phyloP scores from a whole-genome alignment of 2,329 filamentous ascomycete genomes.

The Stagonosporopsis vannaccii region DNA sequence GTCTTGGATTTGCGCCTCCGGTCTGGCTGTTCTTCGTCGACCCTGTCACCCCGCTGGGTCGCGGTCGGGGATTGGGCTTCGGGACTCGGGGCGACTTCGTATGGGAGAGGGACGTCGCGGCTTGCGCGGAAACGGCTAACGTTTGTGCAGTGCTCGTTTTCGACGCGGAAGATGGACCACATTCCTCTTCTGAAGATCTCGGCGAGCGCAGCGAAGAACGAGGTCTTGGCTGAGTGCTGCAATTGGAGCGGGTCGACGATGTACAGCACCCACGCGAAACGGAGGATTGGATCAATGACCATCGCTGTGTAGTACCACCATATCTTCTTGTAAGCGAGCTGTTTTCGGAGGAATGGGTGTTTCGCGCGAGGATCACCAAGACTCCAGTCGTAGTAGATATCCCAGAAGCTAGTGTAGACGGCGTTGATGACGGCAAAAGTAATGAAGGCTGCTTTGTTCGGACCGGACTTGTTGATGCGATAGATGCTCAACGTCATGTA shows the following conservation, averaged over 20 bases:
- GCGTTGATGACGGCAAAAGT: slow-evolving; percentile 82
- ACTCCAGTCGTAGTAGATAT: slow-evolving; percentile 95
- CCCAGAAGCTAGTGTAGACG: slow-evolving; percentile 88
- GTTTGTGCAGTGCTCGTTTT: slow-evolving; percentile 90
- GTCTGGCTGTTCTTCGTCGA: slow-evolving; percentile 44
- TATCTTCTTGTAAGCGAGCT: slow-evolving; percentile 76
- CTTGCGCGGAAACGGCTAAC: slow-evolving; percentile 89
- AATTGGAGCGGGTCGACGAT: slow-evolving; percentile 79
- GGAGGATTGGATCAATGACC: slow-evolving; percentile 79
- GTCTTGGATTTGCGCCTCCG: slow-evolving; percentile 13
- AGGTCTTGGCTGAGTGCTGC: slow-evolving; percentile 83
- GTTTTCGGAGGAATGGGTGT: slow-evolving; percentile 69
- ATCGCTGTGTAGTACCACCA: slow-evolving; percentile 92
- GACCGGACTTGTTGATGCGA: slow-evolving; percentile 70
- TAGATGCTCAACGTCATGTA: slow-evolving; percentile 83
- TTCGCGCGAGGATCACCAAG: slow-evolving; percentile 79
- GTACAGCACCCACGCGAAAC: slow-evolving; percentile 96
- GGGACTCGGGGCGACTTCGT: slow-evolving; percentile 58
- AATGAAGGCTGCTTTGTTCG: slow-evolving; percentile 76
- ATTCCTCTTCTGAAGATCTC: slow-evolving; percentile 87
- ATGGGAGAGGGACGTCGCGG: slow-evolving; percentile 85
- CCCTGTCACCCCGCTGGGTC: slow-evolving; percentile 11
- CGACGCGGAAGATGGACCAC: slow-evolving; percentile 92
- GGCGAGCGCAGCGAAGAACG: slow-evolving; percentile 78
- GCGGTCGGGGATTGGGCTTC: slow-evolving; percentile 12